Percentiles rank a stretch among this genome's conserved stretches.
These are phyloP conservation scores for Termitomyces sp. DNA, from an alignment of 768 basidiomycete species.

Conservation along the genomic window DNA sequence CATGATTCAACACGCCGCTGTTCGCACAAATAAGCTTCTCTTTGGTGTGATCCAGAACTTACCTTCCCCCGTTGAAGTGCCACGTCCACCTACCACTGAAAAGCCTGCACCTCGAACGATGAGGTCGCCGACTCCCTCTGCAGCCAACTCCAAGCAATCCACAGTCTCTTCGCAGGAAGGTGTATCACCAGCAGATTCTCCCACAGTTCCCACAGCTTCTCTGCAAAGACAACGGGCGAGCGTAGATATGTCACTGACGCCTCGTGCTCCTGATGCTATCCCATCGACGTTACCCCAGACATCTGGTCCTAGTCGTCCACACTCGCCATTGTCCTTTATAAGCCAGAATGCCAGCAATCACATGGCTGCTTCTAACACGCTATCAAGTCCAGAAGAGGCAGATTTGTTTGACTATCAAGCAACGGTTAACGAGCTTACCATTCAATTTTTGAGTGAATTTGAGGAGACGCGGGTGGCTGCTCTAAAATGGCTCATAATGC, in stretches of 20 bases:
- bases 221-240: slow-evolving; percentile 27
- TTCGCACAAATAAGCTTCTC: slow-evolving; percentile 82
- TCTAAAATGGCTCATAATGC: slow-evolving; percentile 96
- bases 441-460: slow-evolving; percentile 94
- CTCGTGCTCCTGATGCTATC: slow-evolving; percentile 34
- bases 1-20: slow-evolving; percentile 86
- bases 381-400: slow-evolving; percentile 40
- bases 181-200: slow-evolving; percentile 37
- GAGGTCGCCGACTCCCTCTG: slow-evolving; percentile 58
- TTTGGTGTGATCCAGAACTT: slow-evolving; percentile 83
- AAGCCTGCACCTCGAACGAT: slow-evolving; percentile 36
- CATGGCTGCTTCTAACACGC: slow-evolving; percentile 22
- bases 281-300: slow-evolving; percentile 19
- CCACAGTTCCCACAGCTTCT: slow-evolving; percentile 20
- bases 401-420: slow-evolving; percentile 90
- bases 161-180: slow-evolving; percentile 48
- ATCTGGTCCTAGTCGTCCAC: slow-evolving; percentile 51
- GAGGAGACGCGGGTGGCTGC: slow-evolving; percentile 96
- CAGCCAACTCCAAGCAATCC: slow-evolving; percentile 48
- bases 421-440: slow-evolving; percentile 88
- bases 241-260: slow-evolving; percentile 38
- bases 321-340: slow-evolving; percentile 56
- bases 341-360: slow-evolving; percentile 38
- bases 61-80: slow-evolving; percentile 64
- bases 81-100: slow-evolving; percentile 29